Evolutionary conservation across 768 basidiomycete species (phyloP), one percentile per base, ranked within the genome.

Genomic region (Leccinum uliginosum): DNA sequence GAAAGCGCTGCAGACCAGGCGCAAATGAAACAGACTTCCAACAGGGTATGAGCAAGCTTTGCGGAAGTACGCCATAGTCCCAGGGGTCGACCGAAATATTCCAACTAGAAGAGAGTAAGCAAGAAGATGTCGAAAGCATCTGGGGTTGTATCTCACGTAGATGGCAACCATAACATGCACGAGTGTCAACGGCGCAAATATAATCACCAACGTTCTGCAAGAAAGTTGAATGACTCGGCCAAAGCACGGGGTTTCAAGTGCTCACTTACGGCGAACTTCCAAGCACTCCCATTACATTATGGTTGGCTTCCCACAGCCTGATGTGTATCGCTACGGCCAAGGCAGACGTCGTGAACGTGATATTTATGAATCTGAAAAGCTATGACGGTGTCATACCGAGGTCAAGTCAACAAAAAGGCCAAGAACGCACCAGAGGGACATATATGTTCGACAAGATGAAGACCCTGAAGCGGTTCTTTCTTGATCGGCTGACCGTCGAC

Each of bases 1-100:
- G 91, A 91, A 53, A 95, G 80, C 15, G 89, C 86, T 30, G 91
- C 89, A 56, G 91, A 92, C 92, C 93, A 96, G n/a, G 88, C 83
- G 72, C 93, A 95, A 63, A 93, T 93, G 70, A 92, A 93, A 54
- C 92, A 77, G 46, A 93, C 88, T 76, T 96, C 94, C 47, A 85
- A 80, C 30, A 95, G 81, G 7, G 93, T 95, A 66, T 94, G 87
- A 3, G 88, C 83, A 35, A 94, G 81, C 72, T 95, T 95, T 50
- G 78, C 84, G 30, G 91, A 91, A 30, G 93, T 93, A 51, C 82
- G 80, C 94, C 94, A 96, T 29, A 96, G 76, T n/a, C 93, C 94
- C 23, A 96, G 75, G 6, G 94, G 93, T 34, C 88, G 84, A 40
- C 93, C 89, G 66, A 94, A 94, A 73, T 97, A 97, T 73, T 96